phyloP scores from a whole-genome alignment of 2,329 filamentous ascomycete species.

The Mollisiaceae sp. region DNA sequence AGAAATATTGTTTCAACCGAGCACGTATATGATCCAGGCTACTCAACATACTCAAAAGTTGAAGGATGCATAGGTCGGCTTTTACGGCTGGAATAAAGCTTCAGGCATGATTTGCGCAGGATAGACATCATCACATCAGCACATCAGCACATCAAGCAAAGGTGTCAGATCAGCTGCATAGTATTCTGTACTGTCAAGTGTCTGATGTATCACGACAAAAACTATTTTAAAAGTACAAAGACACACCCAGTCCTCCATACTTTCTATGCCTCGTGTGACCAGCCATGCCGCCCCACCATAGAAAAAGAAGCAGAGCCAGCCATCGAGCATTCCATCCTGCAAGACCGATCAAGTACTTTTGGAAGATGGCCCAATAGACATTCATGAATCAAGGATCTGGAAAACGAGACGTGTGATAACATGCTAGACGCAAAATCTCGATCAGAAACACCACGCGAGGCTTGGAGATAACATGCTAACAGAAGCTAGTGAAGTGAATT shows the following conservation, averaged over 20 bases:
- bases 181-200: slow-evolving; percentile 18
- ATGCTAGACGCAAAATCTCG: slow-evolving; percentile 10
- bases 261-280: slow-evolving; percentile 28
- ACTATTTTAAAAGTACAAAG: slow-evolving; percentile 38
- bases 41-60: background rate
- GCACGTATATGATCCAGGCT: background rate
- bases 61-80: too few relatives aligned
- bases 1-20: background rate
- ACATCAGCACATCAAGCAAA: background rate
- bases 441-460: slow-evolving; percentile 17
- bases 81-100: too few relatives aligned
- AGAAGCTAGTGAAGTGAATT: slow-evolving; percentile 22
- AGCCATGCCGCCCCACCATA: slow-evolving; percentile 18
- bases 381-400: slow-evolving; percentile 11
- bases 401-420: slow-evolving; percentile 13
- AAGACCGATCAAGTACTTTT: slow-evolving; percentile 31
- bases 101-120: too few relatives aligned
- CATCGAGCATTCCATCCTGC: slow-evolving; percentile 18
- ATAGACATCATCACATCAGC: background rate
- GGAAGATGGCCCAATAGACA: slow-evolving; percentile 26
- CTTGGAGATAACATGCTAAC: slow-evolving; percentile 17
- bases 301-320: slow-evolving; percentile 16
- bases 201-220: slow-evolving; percentile 27
- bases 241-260: slow-evolving; percentile 26
- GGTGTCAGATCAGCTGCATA: background rate